phyloP scores from a whole-genome alignment of 306 rosid genomes.

The Cicer judaicum region DNA sequence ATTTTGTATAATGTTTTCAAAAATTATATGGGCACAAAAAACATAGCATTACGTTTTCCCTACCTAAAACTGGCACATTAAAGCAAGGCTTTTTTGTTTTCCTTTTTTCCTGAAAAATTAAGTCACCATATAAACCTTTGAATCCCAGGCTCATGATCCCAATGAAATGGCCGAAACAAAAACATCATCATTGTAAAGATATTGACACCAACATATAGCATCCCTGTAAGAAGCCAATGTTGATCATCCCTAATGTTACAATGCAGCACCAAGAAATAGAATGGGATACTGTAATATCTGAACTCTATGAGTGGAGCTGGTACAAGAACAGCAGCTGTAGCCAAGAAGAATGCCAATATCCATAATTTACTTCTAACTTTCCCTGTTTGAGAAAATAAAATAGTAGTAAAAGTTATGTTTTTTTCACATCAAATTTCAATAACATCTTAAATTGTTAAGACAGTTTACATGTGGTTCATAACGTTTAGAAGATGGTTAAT shows the following conservation, averaged over 20 bases:
- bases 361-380: constrained; percentile 66
- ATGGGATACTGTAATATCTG: constrained; percentile 83
- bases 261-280: constrained; percentile 71
- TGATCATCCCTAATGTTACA: constrained; percentile 50
- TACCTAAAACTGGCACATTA: too few species aligned
- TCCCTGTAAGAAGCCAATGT: constrained; percentile 66
- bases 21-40: too few species aligned
- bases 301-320: constrained; percentile 90
- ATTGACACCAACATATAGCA: constrained; percentile 58
- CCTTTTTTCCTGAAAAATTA: not conserved
- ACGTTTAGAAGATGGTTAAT: too few species aligned
- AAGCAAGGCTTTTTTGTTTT: not conserved
- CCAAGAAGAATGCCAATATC: constrained; percentile 71
- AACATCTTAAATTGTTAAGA: too few species aligned
- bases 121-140: constrained; percentile 92
- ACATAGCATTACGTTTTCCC: too few species aligned
- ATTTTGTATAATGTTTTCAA: too few species aligned
- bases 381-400: constrained; percentile 53
- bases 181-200: constrained; percentile 76
- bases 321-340: constrained; percentile 79
- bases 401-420: too few species aligned
- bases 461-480: too few species aligned
- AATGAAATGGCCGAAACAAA: constrained; percentile 78
- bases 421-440: too few species aligned
- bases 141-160: constrained; percentile 81